Conservation (phyloP, 1,284 basidiomycete species). For the Amylostereum areolatum region DNA sequence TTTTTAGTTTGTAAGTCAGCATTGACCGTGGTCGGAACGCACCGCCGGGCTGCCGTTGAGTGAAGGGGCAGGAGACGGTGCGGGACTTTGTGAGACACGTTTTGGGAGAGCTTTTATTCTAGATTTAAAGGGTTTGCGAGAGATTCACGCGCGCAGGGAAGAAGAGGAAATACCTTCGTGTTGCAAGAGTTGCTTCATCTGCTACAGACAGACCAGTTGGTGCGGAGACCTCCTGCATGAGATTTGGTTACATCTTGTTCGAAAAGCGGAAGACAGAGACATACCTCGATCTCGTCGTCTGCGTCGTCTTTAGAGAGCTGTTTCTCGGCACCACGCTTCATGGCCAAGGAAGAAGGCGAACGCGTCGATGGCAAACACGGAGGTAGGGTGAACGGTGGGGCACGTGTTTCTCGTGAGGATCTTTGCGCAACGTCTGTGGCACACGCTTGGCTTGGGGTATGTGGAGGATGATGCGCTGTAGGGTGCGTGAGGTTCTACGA, state of each 20-base stretch:
- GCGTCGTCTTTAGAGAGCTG: conserved; percentile 62
- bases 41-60: conserved; percentile 4
- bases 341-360: conserved; percentile 20
- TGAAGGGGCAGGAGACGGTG: conserved; percentile 8
- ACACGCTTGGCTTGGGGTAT: no score
- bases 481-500: no score
- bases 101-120: conserved; percentile 58
- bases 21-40: conserved; percentile 4
- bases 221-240: conserved; percentile 31
- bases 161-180: conserved; percentile 40
- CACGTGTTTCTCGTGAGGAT: no score
- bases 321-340: conserved; percentile 74
- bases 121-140: conserved; percentile 12
- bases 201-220: conserved; percentile 38
- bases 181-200: conserved; percentile 43
- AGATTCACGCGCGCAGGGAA: conserved; percentile 1
- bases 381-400: no score
- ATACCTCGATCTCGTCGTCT: conserved; percentile 32
- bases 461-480: no score
- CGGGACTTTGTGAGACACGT: conserved; percentile 25
- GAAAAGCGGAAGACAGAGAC: not conserved
- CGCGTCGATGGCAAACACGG: conserved; percentile 6
- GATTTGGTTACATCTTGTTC: not conserved
- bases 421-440: no score
- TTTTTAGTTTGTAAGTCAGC: not conserved